A percentile compares a stretch with the other conserved stretches of the same genome.
Evolutionary conservation across 108 stramenopile species (phyloP).

Genomic region (Skeletonema menzelii): DNA sequence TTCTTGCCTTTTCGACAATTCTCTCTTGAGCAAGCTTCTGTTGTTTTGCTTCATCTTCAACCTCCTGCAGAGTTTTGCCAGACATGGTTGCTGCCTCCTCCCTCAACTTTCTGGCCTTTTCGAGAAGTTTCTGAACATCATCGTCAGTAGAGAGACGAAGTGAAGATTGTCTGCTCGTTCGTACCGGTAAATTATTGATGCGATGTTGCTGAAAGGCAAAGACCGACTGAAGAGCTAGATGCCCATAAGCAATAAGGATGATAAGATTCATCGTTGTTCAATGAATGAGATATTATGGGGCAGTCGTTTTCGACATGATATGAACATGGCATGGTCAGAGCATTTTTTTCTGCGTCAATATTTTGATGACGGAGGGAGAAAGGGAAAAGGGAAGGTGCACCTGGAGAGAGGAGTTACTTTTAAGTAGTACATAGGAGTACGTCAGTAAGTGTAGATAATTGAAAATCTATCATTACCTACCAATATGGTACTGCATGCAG

Average conservation of each 20-base stretch:
- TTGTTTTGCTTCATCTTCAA: constrained; percentile 59
- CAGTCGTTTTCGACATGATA: too few species aligned
- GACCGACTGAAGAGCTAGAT: neutral
- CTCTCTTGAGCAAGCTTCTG: constrained; percentile 39
- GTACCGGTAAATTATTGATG: neutral
- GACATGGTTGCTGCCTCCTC: constrained; percentile 77
- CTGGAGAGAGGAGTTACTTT: too few species aligned
- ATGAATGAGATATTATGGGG: too few species aligned
- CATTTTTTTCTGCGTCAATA: too few species aligned
- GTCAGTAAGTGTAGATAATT: too few species aligned
- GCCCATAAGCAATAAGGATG: neutral
- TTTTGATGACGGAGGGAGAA: too few species aligned
- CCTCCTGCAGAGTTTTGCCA: constrained; percentile 73
- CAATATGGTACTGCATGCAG: too few species aligned
- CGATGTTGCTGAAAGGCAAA: neutral
- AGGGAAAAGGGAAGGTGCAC: too few species aligned
- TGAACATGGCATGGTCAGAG: too few species aligned
- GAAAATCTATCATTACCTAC: too few species aligned
- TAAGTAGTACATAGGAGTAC: too few species aligned
- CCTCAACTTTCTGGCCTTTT: constrained; percentile 62
- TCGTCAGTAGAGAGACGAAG: constrained; percentile 14
- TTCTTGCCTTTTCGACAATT: constrained; percentile 15
- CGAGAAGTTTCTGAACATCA: constrained; percentile 60
- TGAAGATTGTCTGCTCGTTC: neutral
- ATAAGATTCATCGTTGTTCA: neutral